Base-by-base conservation (phyloP, 106 monocot species). In the Platanthera guangdongensis region DNA sequence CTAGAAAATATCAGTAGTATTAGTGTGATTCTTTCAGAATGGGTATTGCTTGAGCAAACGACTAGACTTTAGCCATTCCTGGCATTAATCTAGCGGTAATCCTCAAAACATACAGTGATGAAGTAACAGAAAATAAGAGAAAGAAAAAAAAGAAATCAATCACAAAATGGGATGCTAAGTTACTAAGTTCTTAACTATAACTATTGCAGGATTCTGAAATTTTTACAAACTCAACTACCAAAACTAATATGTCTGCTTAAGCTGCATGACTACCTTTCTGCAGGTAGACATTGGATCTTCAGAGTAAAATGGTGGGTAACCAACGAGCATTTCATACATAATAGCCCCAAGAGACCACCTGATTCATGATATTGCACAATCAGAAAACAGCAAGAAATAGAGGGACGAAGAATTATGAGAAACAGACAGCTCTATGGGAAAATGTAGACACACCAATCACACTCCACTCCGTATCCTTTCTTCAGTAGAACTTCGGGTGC, bases 391-490 rank as follows among this genome's bases (percentile, higher is more conserved):
- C 2, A 70, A 70, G 47, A 7, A 70, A 70, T 16, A 15, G 47
- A 71, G 11, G 9, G 51, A 10, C n/a, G 49, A 51, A 21, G 51
- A 72, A 51, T 10, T 4, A 72, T 19, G 16, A 72, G 21, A 72
- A 72, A 21, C 7, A 51, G 8, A 72, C 51, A 72, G 51, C 2
- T 72, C 5, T 51, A 51, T 25, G 46, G 51, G 49, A 8, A 51
- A 50, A 72, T 72, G 21, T 51, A 72, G 9, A 74, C 71, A 50
- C 25, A 73, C 79, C 79, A 73, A 74, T 79, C 79, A 74, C 79
- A 79, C 62, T 79, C 79, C 79, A 79, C 73, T 25, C 79, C 79
- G 59, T 79, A 79, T 72, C 79, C 74, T 72, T 78, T 78, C 47
- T 78, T 78, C 57, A 78, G 55, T 59, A 78, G 57, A 78, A 78